Percentiles rank a stretch among this genome's conserved stretches.
phyloP scores from a whole-genome alignment of 2,329 filamentous ascomycete genomes.

The Talaromyces sp. region DNA sequence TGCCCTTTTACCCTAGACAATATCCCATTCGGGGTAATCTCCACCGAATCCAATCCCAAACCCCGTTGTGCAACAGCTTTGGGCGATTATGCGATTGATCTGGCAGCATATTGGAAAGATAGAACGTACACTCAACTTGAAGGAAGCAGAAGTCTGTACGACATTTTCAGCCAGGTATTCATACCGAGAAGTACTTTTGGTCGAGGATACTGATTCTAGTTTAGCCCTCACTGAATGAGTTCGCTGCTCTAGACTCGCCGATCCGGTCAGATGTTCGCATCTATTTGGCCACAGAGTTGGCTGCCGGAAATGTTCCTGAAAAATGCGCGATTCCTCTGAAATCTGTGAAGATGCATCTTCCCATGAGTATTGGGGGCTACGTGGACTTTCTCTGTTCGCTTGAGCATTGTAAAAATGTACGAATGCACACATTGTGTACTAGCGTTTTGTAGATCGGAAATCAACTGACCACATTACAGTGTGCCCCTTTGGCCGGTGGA shows the following conservation, averaged over 20 bases:
- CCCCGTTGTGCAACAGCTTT: constrained; percentile 50
- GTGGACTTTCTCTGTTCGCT: constrained; percentile 54
- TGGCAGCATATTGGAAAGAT: constrained; percentile 39
- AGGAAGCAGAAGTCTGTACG: not conserved
- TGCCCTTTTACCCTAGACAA: constrained; percentile 47
- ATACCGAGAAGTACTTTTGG: not conserved
- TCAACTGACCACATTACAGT: constrained; percentile 15
- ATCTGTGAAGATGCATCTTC: constrained; percentile 49
- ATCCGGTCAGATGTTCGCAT: constrained; percentile 37
- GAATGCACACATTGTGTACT: too few species aligned
- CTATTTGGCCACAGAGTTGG: constrained; percentile 28
- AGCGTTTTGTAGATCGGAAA: constrained; percentile 5
- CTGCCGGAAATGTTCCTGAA: constrained; percentile 18
- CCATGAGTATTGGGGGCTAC: constrained; percentile 53
- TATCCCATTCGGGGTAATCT: constrained; percentile 52
- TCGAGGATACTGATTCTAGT: constrained; percentile 25
- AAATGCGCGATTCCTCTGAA: constrained; percentile 28
- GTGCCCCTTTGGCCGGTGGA: constrained; percentile 34
- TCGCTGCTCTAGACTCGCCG: constrained; percentile 43
- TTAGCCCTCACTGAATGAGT: constrained; percentile 44
- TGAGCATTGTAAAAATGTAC: constrained; percentile 50
- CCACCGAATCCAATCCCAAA: constrained; percentile 30
- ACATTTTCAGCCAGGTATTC: constrained; percentile 5
- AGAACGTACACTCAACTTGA: constrained; percentile 25
- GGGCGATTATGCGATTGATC: constrained; percentile 49